A percentile compares a stretch with the other conserved stretches of the same genome.
phyloP scores from a whole-genome alignment of 2,329 filamentous ascomycete species.

The Fusarium sp. region DNA sequence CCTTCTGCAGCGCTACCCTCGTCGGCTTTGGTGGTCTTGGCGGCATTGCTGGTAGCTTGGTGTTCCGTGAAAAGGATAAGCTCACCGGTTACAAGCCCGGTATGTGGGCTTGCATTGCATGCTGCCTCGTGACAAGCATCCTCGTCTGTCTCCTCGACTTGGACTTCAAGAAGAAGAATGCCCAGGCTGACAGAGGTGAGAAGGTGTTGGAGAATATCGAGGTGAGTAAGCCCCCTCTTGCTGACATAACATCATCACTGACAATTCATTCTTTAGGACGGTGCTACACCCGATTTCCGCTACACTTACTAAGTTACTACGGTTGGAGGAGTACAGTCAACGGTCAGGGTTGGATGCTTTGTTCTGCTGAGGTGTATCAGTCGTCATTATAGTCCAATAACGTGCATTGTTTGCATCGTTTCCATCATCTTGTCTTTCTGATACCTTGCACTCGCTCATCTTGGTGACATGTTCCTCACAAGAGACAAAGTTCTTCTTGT shows the following conservation, averaged over 20 bases:
- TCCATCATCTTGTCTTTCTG: constrained; percentile 6
- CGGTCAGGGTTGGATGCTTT: neutral
- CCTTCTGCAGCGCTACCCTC: constrained; percentile 80
- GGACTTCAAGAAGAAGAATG: constrained; percentile 60
- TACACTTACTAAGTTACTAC: constrained; percentile 51
- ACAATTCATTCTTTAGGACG: constrained; percentile 42
- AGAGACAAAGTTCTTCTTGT: constrained; percentile 19
- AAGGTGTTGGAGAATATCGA: constrained; percentile 64
- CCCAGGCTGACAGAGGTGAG: constrained; percentile 66
- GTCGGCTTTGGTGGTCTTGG: constrained; percentile 83
- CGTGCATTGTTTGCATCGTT: constrained; percentile 16
- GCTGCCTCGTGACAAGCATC: constrained; percentile 60
- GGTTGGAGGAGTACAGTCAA: neutral
- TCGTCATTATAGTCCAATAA: constrained; percentile 17
- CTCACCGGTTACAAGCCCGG: constrained; percentile 66
- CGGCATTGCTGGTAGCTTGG: constrained; percentile 79
- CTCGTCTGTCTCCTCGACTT: constrained; percentile 59
- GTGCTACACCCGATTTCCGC: constrained; percentile 50
- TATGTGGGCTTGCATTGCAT: constrained; percentile 68
- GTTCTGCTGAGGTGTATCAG: constrained; percentile 21
- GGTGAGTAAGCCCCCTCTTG: constrained; percentile 55
- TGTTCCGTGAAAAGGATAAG: constrained; percentile 73
- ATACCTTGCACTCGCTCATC: constrained; percentile 13
- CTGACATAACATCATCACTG: constrained; percentile 23
- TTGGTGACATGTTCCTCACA: constrained; percentile 29